phyloP scores from a whole-genome alignment of 2,329 filamentous ascomycete species.

The Dactylellina sp. region DNA sequence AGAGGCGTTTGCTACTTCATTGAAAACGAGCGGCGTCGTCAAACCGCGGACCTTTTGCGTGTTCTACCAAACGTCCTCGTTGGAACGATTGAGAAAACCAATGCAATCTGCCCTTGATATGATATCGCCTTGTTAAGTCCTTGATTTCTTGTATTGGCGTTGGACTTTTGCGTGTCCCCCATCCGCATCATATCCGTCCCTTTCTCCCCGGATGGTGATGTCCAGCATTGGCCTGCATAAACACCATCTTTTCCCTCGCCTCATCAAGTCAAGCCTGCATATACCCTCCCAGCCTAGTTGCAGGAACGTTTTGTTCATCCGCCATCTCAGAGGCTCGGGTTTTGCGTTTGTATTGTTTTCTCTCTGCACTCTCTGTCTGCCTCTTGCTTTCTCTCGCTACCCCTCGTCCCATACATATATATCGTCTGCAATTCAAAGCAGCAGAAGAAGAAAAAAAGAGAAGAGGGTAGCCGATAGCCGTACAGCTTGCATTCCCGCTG shows the following conservation, averaged over 20 bases:
- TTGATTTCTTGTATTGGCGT: too few relatives aligned
- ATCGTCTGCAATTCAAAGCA: conserved; percentile 16
- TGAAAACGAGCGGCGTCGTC: conserved; percentile 11
- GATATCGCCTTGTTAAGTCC: neutral
- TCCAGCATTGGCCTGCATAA: conserved; percentile 21
- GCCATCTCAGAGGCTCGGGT: neutral
- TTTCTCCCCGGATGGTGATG: conserved; percentile 10
- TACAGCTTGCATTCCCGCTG: conserved; percentile 20
- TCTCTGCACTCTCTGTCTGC: neutral
- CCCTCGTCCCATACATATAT: conserved; percentile 30
- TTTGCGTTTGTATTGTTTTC: conserved; percentile 8
- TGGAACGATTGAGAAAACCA: neutral
- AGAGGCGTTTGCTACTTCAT: conserved; percentile 18
- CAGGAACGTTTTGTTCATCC: conserved; percentile 4
- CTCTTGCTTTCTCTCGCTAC: conserved; percentile 15
- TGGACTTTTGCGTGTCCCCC: too few relatives aligned
- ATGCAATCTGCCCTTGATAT: neutral
- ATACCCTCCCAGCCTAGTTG: neutral
- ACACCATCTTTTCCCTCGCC: conserved; percentile 1
- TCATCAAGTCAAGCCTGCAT: conserved; percentile 20
- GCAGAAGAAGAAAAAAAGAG: neutral
- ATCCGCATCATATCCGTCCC: conserved; percentile 2
- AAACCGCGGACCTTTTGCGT: conserved; percentile 16
- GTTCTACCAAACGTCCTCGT: neutral
- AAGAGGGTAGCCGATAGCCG: neutral